Evolutionary conservation across 2,329 filamentous ascomycete species (phyloP), one percentile per base, ranked within the genome.

Genomic region (Aspergillus awamori): DNA sequence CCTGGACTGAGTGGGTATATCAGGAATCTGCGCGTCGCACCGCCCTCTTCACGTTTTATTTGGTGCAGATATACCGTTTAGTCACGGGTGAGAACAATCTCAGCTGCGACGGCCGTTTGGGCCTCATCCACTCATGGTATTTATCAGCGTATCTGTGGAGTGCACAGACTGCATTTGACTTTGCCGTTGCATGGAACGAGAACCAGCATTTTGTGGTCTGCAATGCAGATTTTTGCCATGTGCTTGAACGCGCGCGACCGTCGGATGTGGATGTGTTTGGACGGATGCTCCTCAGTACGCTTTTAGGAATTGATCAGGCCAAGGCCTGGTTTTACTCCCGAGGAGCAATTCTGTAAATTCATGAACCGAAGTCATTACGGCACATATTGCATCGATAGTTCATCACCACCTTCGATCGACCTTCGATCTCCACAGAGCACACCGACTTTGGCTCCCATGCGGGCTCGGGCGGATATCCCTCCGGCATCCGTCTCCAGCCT

Each of bases 1-100:
- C 82, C 48, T 87, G 84, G 84, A 69, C 72, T 7, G 74, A 76
- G 1, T 87, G 82, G 82, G 72, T 84, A 2, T 74, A 85, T 20
- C 78, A 84, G 10, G 84, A 87, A 67, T 85, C 83, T 0, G 74
- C 80, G 1, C 78, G 84, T 2, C 80, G 84, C 15, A 86, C 84
- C 0, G 74, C 83, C 0, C 71, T 86, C 1, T 74, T 83, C 11
- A 69, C 79, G 0, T 81, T 82, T 63, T 84, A 82, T 47, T 77
- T 85, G 28, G 60, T 67, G 2, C 66, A 66, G 51, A 66, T 72
- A 49, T 67, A 69, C 28, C 65, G 67, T 30, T 43, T 72, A 0
- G 41, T 72, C n/a, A 70, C 65, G 6, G 66, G 64, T 0, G 61
- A 65, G 3, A 48, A 38, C 1, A 52, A 60, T 17, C 39, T 64